These are phyloP conservation scores for Sisymbrium altissimum DNA, from an alignment of 345 rosid species.

Conservation along the genomic window DNA sequence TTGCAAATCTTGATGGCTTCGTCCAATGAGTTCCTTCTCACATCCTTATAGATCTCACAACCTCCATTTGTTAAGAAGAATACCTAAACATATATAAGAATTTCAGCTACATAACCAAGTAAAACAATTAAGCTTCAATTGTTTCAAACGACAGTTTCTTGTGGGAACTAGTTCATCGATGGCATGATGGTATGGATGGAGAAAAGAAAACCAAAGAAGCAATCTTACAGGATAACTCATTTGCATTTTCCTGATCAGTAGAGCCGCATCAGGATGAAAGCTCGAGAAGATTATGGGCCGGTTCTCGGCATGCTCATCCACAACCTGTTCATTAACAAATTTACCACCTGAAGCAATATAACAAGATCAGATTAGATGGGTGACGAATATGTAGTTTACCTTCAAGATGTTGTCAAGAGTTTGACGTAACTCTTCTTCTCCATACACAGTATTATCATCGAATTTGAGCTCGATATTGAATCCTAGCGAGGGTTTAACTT, in stretches of 20 bases:
- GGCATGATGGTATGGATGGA: not conserved
- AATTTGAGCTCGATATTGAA: constrained; percentile 70
- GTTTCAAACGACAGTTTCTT: not conserved
- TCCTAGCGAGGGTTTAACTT: constrained; percentile 45
- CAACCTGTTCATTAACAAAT: constrained; percentile 39
- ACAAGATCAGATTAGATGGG: not conserved
- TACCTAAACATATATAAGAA: constrained; percentile 41
- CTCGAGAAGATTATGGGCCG: constrained; percentile 56
- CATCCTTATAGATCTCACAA: constrained; percentile 44
- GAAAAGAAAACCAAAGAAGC: constrained; percentile 40
- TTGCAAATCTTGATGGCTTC: constrained; percentile 59
- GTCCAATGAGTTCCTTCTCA: constrained; percentile 56
- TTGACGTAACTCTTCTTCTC: constrained; percentile 42
- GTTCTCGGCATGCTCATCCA: constrained; percentile 38
- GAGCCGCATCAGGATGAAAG: constrained; percentile 69
- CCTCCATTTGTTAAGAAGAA: constrained; percentile 75
- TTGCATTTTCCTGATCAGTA: constrained; percentile 48
- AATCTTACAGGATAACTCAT: constrained; percentile 47
- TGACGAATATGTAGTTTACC: constrained; percentile 23
- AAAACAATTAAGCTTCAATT: not conserved
- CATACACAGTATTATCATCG: constrained; percentile 52
- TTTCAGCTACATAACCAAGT: not conserved
- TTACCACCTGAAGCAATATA: not conserved
- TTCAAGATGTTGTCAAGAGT: constrained; percentile 45
- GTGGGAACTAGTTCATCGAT: not conserved